Conservation (phyloP, 2,329 filamentous ascomycete genomes). For the Metarhizium robertsii region DNA sequence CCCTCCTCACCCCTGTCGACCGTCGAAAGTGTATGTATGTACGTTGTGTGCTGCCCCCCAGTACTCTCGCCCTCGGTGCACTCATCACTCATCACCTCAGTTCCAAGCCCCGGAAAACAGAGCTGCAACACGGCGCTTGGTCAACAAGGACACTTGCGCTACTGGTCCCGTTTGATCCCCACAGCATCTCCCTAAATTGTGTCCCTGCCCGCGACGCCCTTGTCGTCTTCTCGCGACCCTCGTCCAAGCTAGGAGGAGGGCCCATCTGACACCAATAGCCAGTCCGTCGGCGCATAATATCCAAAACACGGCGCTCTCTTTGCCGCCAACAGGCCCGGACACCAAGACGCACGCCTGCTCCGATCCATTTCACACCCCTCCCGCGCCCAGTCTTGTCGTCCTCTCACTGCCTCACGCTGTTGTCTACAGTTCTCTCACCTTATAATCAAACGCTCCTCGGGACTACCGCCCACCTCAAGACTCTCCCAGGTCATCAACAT, state of each 20-base stretch:
- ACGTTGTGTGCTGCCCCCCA: too few species aligned
- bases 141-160: too few species aligned
- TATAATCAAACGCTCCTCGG: constrained; percentile 7
- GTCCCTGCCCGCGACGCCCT: too few species aligned
- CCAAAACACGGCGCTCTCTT: constrained; percentile 12
- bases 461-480: constrained; percentile 1
- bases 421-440: constrained; percentile 1
- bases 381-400: neutral
- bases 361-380: constrained; percentile 3
- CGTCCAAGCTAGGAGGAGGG: constrained; percentile 1
- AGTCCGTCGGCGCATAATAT: constrained; percentile 16
- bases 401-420: constrained; percentile 6
- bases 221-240: too few species aligned
- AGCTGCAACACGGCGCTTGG: too few species aligned
- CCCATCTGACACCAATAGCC: constrained; percentile 10
- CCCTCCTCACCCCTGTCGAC: neutral
- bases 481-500: neutral
- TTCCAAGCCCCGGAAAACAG: too few species aligned
- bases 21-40: neutral
- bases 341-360: constrained; percentile 6
- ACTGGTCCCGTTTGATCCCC: neutral
- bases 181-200: neutral
- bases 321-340: constrained; percentile 12
- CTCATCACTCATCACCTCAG: neutral
- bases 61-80: too few species aligned